Evolutionary conservation across 2,329 filamentous ascomycete genomes (phyloP).

Genomic region (Tolypocladium paradoxum): DNA sequence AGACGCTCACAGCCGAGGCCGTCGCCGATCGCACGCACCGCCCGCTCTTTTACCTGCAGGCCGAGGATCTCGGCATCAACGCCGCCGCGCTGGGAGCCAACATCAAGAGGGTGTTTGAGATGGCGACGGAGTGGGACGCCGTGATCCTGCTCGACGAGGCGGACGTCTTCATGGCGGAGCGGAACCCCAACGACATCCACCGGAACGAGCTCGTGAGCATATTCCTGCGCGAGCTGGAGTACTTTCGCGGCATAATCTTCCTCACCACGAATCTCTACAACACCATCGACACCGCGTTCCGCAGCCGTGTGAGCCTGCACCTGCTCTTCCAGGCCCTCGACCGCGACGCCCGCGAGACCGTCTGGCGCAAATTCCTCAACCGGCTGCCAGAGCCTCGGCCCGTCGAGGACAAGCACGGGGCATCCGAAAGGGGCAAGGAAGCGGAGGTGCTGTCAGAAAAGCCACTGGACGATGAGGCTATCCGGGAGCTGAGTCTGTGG

Average conservation of each 20-base stretch:
- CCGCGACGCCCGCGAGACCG: conserved; percentile 22
- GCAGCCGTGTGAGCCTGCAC: conserved; percentile 35
- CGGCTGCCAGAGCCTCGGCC: conserved; percentile 15
- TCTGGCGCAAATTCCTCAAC: conserved; percentile 37
- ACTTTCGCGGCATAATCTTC: conserved; percentile 34
- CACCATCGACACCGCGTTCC: conserved; percentile 33
- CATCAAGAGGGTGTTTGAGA: conserved; percentile 33
- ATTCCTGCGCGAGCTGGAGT: conserved; percentile 34
- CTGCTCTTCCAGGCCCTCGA: conserved; percentile 31
- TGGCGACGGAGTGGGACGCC: conserved; percentile 38
- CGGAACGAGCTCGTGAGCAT: conserved; percentile 39
- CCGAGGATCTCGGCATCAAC: conserved; percentile 35
- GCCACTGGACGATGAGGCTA: conserved; percentile 18
- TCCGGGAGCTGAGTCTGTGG: conserved; percentile 28
- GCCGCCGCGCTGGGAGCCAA: conserved; percentile 33
- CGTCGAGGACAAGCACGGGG: background rate
- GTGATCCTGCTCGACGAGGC: conserved; percentile 42
- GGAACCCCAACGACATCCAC: conserved; percentile 31
- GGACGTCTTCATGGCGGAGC: conserved; percentile 40
- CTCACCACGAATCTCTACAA: conserved; percentile 31
- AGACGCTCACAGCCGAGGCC: conserved; percentile 33
- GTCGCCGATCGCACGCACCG: conserved; percentile 30
- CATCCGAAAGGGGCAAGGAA: background rate
- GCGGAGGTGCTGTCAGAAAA: background rate
- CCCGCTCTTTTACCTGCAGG: conserved; percentile 34